Conservation (phyloP, 139 green algal species). For the Haematococcus lacustris region DNA sequence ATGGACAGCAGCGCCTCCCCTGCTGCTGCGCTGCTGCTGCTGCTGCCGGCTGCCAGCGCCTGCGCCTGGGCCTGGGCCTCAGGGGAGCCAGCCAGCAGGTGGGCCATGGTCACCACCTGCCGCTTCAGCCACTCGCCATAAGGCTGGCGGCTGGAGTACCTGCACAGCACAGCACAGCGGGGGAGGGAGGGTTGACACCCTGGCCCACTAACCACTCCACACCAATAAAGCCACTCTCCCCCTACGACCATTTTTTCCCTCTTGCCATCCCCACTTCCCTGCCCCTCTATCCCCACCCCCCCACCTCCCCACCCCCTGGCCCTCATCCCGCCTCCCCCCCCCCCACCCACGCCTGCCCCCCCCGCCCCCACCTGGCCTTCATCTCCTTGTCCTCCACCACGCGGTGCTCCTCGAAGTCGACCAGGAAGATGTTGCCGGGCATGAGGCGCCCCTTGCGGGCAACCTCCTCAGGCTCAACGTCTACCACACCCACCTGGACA, state of each 20-base stretch:
- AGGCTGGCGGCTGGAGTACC: slow-evolving; percentile 58
- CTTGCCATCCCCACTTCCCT: not conserved
- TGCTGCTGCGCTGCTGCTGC: too few relatives aligned
- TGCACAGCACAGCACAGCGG: not conserved
- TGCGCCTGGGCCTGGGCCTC: slow-evolving; percentile 17
- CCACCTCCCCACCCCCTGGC: too few relatives aligned
- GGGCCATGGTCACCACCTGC: slow-evolving; percentile 60
- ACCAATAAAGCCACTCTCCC: too few relatives aligned
- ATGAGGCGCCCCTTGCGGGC: slow-evolving; percentile 86
- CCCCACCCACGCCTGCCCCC: too few relatives aligned
- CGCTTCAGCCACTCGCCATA: slow-evolving; percentile 79
- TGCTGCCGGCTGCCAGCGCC: too few relatives aligned
- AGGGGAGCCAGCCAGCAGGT: slow-evolving; percentile 50
- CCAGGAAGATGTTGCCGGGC: slow-evolving; percentile 94
- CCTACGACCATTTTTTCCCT: not conserved
- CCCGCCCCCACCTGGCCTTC: slow-evolving; percentile 16
- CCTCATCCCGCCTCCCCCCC: too few relatives aligned
- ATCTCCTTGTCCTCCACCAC: slow-evolving; percentile 76
- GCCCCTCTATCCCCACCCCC: too few relatives aligned
- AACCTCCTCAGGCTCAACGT: slow-evolving; percentile 75
- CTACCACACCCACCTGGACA: slow-evolving; percentile 84
- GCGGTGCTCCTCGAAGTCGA: slow-evolving; percentile 86
- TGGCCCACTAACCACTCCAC: not conserved
- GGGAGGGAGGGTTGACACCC: not conserved
- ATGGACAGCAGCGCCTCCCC: too few relatives aligned